Evolutionary conservation across 805 yeast species (phyloP).

Genomic region (Phaffomyces antillensis): DNA sequence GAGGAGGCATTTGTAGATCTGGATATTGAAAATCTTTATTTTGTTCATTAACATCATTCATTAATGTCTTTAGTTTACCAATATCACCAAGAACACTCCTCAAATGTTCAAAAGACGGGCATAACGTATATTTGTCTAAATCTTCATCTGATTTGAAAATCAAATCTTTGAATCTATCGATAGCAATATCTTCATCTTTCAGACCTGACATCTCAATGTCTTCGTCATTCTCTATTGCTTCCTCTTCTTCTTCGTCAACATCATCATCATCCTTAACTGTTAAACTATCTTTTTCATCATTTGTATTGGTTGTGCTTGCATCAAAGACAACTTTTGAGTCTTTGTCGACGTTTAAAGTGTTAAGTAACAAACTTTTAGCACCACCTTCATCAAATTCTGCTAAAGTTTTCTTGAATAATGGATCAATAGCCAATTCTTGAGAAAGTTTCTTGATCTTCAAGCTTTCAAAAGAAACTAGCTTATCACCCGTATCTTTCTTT

Average conservation of each 20-base stretch:
- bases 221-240: slow-evolving; percentile 24
- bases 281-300: slow-evolving; percentile 8
- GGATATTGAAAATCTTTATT: slow-evolving; percentile 12
- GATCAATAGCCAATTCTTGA: slow-evolving; percentile 61
- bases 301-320: slow-evolving; percentile 33
- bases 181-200: slow-evolving; percentile 26
- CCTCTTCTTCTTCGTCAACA: slow-evolving; percentile 8
- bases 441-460: slow-evolving; percentile 51
- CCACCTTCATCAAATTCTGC: slow-evolving; percentile 84
- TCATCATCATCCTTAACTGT: background rate
- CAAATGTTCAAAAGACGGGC: slow-evolving; percentile 66
- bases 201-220: slow-evolving; percentile 15
- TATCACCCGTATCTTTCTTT: slow-evolving; percentile 31
- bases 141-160: slow-evolving; percentile 25
- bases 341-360: slow-evolving; percentile 49
- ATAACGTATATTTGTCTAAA: slow-evolving; percentile 35
- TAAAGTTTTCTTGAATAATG: slow-evolving; percentile 65
- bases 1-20: slow-evolving; percentile 14
- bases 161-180: slow-evolving; percentile 14
- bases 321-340: slow-evolving; percentile 59
- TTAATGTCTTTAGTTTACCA: slow-evolving; percentile 40
- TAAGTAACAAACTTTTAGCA: slow-evolving; percentile 59
- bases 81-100: slow-evolving; percentile 51
- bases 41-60: slow-evolving; percentile 31
- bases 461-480: slow-evolving; percentile 42